These are phyloP conservation scores for Hemileccinum impolitum DNA, from an alignment of 768 basidiomycete species.

Conservation along the genomic window DNA sequence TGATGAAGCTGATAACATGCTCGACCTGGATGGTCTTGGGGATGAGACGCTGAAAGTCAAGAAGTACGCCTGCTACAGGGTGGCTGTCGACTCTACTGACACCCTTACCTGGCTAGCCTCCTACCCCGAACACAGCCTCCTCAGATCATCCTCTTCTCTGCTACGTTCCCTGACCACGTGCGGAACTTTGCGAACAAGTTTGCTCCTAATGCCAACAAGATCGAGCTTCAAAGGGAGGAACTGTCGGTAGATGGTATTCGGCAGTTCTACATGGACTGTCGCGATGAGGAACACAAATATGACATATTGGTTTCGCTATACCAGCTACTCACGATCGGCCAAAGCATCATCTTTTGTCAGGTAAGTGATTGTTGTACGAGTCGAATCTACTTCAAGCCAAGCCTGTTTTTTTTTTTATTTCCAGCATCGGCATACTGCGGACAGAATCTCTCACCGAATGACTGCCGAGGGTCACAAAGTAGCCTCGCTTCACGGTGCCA, in stretches of 20 bases:
- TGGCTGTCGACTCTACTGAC: slow-evolving; percentile 12
- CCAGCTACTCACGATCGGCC: slow-evolving; percentile 87
- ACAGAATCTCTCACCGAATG: slow-evolving; percentile 89
- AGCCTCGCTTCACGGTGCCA: slow-evolving; percentile 91
- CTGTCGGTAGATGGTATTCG: slow-evolving; percentile 91
- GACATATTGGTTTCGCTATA: slow-evolving; percentile 92
- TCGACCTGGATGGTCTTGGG: slow-evolving; percentile 89
- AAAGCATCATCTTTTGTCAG: slow-evolving; percentile 98
- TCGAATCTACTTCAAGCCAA: background rate
- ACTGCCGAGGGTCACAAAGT: slow-evolving; percentile 93
- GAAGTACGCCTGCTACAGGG: slow-evolving; percentile 54
- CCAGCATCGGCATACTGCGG: slow-evolving; percentile 88
- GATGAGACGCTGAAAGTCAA: slow-evolving; percentile 93
- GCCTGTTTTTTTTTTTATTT: background rate
- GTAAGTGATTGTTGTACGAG: slow-evolving; percentile 39
- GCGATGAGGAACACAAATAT: slow-evolving; percentile 88
- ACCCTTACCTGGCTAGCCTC: slow-evolving; percentile 39
- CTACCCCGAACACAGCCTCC: slow-evolving; percentile 52
- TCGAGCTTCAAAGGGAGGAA: slow-evolving; percentile 91
- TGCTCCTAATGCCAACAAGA: slow-evolving; percentile 94
- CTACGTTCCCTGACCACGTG: slow-evolving; percentile 95
- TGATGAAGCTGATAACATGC: slow-evolving; percentile 99
- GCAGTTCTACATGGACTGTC: slow-evolving; percentile 98
- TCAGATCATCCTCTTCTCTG: slow-evolving; percentile 96
- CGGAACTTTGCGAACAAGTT: slow-evolving; percentile 89